A percentile compares a stretch with the other conserved stretches of the same genome.
phyloP scores from a whole-genome alignment of 1,284 basidiomycete genomes.

The Ceratobasidium sp. region DNA sequence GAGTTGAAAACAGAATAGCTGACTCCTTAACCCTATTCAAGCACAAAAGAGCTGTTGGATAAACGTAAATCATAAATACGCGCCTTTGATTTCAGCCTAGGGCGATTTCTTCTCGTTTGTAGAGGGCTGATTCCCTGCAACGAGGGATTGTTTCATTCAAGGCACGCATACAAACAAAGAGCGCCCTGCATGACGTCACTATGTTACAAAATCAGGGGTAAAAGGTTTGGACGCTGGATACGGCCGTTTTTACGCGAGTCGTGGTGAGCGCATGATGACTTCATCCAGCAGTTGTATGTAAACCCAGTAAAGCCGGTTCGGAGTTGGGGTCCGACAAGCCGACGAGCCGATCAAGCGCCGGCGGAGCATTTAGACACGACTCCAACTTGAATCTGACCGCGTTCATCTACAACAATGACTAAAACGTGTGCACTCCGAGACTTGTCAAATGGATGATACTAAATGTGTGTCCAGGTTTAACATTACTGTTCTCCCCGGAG shows the following conservation, averaged over 20 bases:
- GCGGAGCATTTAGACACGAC: slow-evolving; percentile 26
- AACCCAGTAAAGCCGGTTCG: background rate
- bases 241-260: too few species aligned
- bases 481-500: slow-evolving; percentile 91
- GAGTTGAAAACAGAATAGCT: too few species aligned
- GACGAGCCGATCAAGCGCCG: slow-evolving; percentile 13
- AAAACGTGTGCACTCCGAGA: slow-evolving; percentile 7
- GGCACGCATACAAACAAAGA: background rate
- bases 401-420: slow-evolving; percentile 11
- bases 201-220: too few species aligned
- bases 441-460: background rate
- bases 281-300: too few species aligned
- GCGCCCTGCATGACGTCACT: background rate
- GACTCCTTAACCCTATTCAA: too few species aligned
- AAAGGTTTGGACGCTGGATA: too few species aligned
- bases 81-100: too few species aligned
- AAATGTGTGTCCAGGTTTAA: slow-evolving; percentile 72
- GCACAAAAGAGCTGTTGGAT: too few species aligned
- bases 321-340: slow-evolving; percentile 26
- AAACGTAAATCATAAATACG: too few species aligned
- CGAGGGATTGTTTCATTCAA: background rate
- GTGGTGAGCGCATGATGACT: too few species aligned
- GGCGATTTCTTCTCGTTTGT: too few species aligned
- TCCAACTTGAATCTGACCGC: background rate
- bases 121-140: too few species aligned